Conservation (phyloP, 208 protist genomes). For the Leishmania turanica region DNA sequence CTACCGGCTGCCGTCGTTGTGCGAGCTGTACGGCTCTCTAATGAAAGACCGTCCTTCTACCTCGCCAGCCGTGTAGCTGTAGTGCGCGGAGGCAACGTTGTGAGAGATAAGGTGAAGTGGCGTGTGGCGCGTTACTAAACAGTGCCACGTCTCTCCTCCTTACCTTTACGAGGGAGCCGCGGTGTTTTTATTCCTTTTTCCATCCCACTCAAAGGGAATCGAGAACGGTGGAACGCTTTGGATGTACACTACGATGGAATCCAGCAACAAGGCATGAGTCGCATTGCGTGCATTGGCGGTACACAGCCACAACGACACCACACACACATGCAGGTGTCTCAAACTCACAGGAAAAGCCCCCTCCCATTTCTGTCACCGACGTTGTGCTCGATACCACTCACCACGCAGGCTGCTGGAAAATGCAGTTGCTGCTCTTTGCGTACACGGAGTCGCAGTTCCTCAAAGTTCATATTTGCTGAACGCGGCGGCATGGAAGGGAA, state of each 20-base stretch:
- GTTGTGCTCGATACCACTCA: background rate
- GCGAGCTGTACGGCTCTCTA: constrained; percentile 55
- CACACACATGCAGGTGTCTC: background rate
- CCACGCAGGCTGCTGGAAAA: background rate
- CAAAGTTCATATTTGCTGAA: background rate
- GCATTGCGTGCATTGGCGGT: background rate
- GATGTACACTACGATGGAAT: constrained; percentile 1
- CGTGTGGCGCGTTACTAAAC: background rate
- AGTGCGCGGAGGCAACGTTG: background rate
- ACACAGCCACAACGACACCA: background rate
- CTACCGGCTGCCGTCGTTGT: constrained; percentile 58
- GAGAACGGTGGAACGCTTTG: background rate
- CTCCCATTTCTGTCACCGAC: background rate
- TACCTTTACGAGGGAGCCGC: background rate
- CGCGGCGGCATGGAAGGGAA: background rate
- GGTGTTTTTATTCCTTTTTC: background rate
- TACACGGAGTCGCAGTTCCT: background rate
- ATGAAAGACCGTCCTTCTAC: constrained; percentile 19
- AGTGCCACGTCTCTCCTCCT: background rate
- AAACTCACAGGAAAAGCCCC: background rate
- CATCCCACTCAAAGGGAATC: background rate
- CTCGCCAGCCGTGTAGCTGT: background rate
- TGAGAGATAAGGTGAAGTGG: background rate
- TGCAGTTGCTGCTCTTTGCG: background rate
- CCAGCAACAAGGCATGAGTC: background rate